Evolutionary conservation across 768 basidiomycete species (phyloP).

Genomic region (Lentinula detonsa): DNA sequence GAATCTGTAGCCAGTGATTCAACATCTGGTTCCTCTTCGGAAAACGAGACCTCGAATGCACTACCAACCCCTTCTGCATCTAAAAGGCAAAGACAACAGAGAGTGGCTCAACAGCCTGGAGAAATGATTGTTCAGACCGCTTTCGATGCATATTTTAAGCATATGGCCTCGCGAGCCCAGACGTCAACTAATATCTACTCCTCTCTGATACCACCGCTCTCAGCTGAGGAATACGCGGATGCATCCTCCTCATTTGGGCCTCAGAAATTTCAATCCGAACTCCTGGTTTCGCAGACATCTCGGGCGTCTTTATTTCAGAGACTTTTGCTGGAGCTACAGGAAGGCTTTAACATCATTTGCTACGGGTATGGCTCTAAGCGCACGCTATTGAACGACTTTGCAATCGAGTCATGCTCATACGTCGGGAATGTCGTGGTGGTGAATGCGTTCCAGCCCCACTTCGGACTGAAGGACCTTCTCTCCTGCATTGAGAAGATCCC

Average conservation of each 20-base stretch:
- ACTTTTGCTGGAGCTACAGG: conserved; percentile 64
- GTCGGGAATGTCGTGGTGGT: conserved; percentile 50
- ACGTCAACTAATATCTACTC: conserved; percentile 84
- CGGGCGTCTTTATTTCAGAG: conserved; percentile 38
- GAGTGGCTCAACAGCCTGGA: background rate
- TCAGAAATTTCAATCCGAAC: conserved; percentile 25
- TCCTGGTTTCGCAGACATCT: conserved; percentile 21
- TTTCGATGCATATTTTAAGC: conserved; percentile 84
- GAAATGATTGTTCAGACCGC: conserved; percentile 47
- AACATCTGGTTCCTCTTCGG: too few species aligned
- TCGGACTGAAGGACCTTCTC: conserved; percentile 65
- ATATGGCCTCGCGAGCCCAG: conserved; percentile 51
- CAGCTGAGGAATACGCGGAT: conserved; percentile 49
- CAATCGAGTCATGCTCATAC: conserved; percentile 44
- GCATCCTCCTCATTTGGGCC: conserved; percentile 27
- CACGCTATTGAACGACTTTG: conserved; percentile 68
- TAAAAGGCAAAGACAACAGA: background rate
- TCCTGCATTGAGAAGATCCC: conserved; percentile 50
- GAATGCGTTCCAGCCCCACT: conserved; percentile 18
- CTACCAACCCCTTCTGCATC: background rate
- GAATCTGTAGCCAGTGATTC: too few species aligned
- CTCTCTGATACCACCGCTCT: conserved; percentile 61
- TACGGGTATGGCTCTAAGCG: conserved; percentile 92
- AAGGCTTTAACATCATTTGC: conserved; percentile 50
- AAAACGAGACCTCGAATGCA: too few species aligned